phyloP scores from a whole-genome alignment of 2,329 filamentous ascomycete genomes.

The Pseudocercospora ulei region DNA sequence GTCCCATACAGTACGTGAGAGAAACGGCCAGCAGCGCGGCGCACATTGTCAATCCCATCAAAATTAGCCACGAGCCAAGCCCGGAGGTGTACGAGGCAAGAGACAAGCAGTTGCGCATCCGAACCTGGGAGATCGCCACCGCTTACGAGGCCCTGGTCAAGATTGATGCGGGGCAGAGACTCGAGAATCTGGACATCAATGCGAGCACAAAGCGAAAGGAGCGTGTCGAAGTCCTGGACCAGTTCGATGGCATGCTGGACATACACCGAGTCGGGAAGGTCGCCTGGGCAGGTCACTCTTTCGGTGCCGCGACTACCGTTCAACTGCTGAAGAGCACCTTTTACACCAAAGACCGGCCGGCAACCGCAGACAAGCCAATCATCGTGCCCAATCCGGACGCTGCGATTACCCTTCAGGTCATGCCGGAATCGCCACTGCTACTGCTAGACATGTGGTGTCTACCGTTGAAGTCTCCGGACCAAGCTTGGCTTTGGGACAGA shows the following conservation, averaged over 20 bases:
- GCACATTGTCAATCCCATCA: conserved; percentile 39
- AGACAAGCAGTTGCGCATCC: conserved; percentile 62
- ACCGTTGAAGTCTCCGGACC: conserved; percentile 55
- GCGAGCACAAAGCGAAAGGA: conserved; percentile 33
- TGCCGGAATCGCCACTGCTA: conserved; percentile 54
- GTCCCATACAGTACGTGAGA: conserved; percentile 63
- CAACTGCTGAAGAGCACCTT: conserved; percentile 73
- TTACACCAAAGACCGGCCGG: conserved; percentile 44
- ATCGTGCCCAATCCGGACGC: conserved; percentile 51
- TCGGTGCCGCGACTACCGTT: conserved; percentile 62
- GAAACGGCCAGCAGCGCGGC: conserved; percentile 42
- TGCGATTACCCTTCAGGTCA: conserved; percentile 56
- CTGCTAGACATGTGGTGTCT: conserved; percentile 76
- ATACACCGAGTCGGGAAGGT: conserved; percentile 63
- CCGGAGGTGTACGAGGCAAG: conserved; percentile 54
- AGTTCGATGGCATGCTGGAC: conserved; percentile 54
- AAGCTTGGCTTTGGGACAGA: conserved; percentile 57
- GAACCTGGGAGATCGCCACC: conserved; percentile 68
- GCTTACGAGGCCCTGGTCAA: conserved; percentile 58
- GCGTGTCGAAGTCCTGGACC: conserved; percentile 43
- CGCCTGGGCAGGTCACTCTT: conserved; percentile 69
- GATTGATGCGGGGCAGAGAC: conserved; percentile 49
- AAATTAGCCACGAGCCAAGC: conserved; percentile 52
- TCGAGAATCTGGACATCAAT: conserved; percentile 42
- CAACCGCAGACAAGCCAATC: conserved; percentile 47